phyloP scores from a whole-genome alignment of 1,139 yeast species.

The Petasospora rhodanensis region DNA sequence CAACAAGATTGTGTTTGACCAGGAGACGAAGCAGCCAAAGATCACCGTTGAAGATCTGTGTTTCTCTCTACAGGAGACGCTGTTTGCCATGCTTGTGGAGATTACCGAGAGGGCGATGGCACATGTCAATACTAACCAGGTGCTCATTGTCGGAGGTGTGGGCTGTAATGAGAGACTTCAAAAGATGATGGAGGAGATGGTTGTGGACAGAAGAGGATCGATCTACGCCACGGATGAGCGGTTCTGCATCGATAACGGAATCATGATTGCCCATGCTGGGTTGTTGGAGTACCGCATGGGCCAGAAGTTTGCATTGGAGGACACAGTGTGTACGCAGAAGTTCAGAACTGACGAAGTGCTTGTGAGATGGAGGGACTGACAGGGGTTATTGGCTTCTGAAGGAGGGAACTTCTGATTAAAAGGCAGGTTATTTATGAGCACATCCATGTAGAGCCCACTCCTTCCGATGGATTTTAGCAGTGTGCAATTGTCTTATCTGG shows the following conservation, averaged over 20 bases:
- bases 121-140: conserved; percentile 86
- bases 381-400: too few relatives aligned
- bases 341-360: conserved; percentile 91
- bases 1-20: conserved; percentile 44
- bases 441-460: too few relatives aligned
- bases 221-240: conserved; percentile 94
- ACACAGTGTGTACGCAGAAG: conserved; percentile 88
- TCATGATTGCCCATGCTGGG: conserved; percentile 99
- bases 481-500: too few relatives aligned
- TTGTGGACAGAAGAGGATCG: conserved; percentile 78
- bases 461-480: too few relatives aligned
- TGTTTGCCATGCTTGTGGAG: conserved; percentile 95
- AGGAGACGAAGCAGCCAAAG: conserved; percentile 41
- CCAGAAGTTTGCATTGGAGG: conserved; percentile 47
- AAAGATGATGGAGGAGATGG: conserved; percentile 95
- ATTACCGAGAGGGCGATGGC: conserved; percentile 99
- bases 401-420: too few relatives aligned
- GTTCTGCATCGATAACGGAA: conserved; percentile 95
- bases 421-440: too few relatives aligned
- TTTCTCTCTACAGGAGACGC: conserved; percentile 85
- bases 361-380: conserved; percentile 73
- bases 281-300: conserved; percentile 83
- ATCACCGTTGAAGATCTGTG: conserved; percentile 86
- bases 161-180: conserved; percentile 91
- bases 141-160: conserved; percentile 94